phyloP scores from a whole-genome alignment of 129 eudicot species.

The Centrapalus pauciflorus region DNA sequence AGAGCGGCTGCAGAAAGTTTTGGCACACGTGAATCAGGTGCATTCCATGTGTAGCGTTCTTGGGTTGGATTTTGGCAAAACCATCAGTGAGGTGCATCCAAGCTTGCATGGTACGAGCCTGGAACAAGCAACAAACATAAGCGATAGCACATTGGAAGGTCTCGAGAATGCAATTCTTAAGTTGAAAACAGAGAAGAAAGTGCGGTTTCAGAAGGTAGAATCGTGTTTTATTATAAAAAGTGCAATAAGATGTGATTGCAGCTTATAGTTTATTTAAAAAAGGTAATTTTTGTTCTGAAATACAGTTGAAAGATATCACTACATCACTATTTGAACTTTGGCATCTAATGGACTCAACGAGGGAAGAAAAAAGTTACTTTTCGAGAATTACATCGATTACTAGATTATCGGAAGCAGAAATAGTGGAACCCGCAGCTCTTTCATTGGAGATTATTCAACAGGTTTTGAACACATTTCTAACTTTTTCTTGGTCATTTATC shows the following conservation, averaged over 20 bases:
- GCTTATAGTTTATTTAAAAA: not conserved
- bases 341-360: slow-evolving; percentile 77
- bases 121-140: slow-evolving; percentile 71
- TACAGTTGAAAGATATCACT: slow-evolving; percentile 69
- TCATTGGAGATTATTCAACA: slow-evolving; percentile 67
- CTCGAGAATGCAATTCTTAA: slow-evolving; percentile 57
- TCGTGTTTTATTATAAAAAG: not conserved
- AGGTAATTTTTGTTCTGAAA: not conserved
- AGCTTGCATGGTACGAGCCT: slow-evolving; percentile 60
- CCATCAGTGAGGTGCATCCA: slow-evolving; percentile 79
- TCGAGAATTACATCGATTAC: slow-evolving; percentile 44
- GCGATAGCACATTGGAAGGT: slow-evolving; percentile 68
- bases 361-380: slow-evolving; percentile 55
- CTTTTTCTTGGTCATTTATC: not conserved
- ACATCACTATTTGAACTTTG: slow-evolving; percentile 66
- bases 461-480: slow-evolving; percentile 28
- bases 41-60: slow-evolving; percentile 71
- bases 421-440: slow-evolving; percentile 59
- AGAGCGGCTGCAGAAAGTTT: slow-evolving; percentile 66
- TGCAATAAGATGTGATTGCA: not conserved
- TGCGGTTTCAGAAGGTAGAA: slow-evolving; percentile 77
- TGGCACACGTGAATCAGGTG: slow-evolving; percentile 73
- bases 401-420: slow-evolving; percentile 48
- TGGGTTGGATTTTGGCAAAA: slow-evolving; percentile 66
- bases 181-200: slow-evolving; percentile 68